Evolutionary conservation across 176 grass and related monocot genomes (phyloP), one percentile per base, ranked within the genome.

Genomic region (Bonia amplexicaulis): DNA sequence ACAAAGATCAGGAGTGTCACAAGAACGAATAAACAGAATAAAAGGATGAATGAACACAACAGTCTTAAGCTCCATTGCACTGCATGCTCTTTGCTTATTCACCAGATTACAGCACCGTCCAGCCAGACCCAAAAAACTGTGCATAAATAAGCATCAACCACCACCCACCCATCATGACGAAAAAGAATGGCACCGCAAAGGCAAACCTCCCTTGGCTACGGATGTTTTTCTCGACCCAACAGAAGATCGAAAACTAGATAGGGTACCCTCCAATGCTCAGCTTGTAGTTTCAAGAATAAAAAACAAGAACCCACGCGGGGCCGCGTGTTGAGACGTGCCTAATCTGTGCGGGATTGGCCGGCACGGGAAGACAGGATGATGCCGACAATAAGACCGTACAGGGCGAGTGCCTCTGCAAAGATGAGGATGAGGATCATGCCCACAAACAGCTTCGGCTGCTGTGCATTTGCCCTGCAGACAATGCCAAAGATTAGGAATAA

Each of bases 361-460:
- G 87, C 82, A 7, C 86, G 90, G 60, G 86, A 92, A 26, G 90
- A 92, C 41, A 92, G 87, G 61, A 92, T 92, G 61, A 89, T 89
- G 52, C 90, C 90, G 0, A 92, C 90, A 0, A 92, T 89, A 49
- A 92, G 90, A 9, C 90, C 90, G 6, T 89, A 92, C 4, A 92
- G 87, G 17, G 86, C 90, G 7, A 89, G 86, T 3, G 90, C 90
- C 22, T 92, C 86, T 0, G 90, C 86, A 0, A 92, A 92, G 12
- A 92, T 89, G 27, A 92, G 87, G 84, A 92, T 92, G 69, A 92
- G 90, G 49, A 92, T 92, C 90, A 92, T 92, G 60, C 90, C 90
- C 20, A 89, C 90, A 2, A 89, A 92, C 22, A 89, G 61, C 68
- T 92, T 92, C 1, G 86, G 90, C 80, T 92, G 90, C 52, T 92